Evolutionary conservation across 2,329 filamentous ascomycete species (phyloP), one percentile per base, ranked within the genome.

Genomic region (Coleophoma eucalyptorum): DNA sequence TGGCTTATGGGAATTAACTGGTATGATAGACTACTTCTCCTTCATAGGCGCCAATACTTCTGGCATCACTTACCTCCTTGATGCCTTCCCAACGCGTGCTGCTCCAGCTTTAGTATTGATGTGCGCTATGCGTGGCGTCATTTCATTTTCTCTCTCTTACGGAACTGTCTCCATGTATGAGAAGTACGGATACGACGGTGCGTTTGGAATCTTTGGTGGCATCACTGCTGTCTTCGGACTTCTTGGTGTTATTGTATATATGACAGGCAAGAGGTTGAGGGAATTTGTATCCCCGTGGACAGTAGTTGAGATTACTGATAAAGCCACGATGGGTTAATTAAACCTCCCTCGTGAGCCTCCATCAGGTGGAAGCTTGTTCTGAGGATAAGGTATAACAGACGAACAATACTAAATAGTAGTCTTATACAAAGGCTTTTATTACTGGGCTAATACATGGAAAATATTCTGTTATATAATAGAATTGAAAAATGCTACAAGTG

Each of bases 21-120:
- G 46, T 73, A 71, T 0, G 74, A 72, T 51, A 16, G 50, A 55
- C 7, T 63, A 58, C 51, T 62, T 65, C 32, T 53, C 56, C 4
- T 65, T 66, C 51, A 31, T 65, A 0, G 61, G 58, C 3, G 61
- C 59, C 13, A 65, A 62, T 42, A 50, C 57, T 2, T 50, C 61
- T 13, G 62, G 59, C 37, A 64, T 66, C 21, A 65, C 63, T 7
- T 65, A 63, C 48, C 56, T 72, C 4, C 65, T 77, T 2, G 73
- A 76, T 49, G 65, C 68, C 1, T 76, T 75, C 49, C 72, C 72
- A 1, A 64, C 66, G 3, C 64, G 69, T 2, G 16, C 16, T 43
- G 67, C 71, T 4, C 69, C 73, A 0, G 52, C 74, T 2, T 57
- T 77, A 18, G 68, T 76, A 3, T 67, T 77, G 34, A 71, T 77